These are phyloP conservation scores for Circinella minor DNA, from an alignment of 371 early-diverging fungal species.

Conservation along the genomic window DNA sequence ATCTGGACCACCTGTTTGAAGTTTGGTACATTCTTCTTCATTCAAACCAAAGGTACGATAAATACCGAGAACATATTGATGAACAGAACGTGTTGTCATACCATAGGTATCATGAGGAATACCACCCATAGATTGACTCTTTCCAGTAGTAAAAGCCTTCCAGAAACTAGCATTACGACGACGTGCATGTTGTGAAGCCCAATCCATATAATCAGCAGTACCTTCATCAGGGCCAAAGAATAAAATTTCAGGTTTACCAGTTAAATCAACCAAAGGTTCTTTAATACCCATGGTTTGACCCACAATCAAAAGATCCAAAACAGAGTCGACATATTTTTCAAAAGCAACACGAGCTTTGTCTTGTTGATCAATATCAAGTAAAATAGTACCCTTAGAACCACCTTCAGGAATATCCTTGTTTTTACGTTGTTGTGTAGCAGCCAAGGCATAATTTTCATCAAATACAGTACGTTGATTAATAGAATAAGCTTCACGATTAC, in stretches of 20 bases:
- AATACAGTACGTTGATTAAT: constrained; percentile 96
- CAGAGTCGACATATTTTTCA: constrained; percentile 97
- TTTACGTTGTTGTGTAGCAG: constrained; percentile 97
- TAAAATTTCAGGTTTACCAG: constrained; percentile 92
- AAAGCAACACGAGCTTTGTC: constrained; percentile 96
- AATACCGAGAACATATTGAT: constrained; percentile 97
- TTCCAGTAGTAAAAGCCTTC: constrained; percentile 99
- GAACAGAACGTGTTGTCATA: constrained; percentile 98
- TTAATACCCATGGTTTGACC: constrained; percentile 96
- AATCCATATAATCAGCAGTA: constrained; percentile 98
- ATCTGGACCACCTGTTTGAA: constrained; percentile 98
- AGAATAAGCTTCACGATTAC: constrained; percentile 94
- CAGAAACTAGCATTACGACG: constrained; percentile 92
- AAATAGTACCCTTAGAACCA: constrained; percentile 97
- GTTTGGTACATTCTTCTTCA: constrained; percentile 80
- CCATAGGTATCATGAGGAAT: constrained; percentile 98
- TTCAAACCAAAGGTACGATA: constrained; percentile 86
- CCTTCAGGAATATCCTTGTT: constrained; percentile 99
- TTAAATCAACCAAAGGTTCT: constrained; percentile 91
- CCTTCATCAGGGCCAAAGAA: constrained; percentile 99
- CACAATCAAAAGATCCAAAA: constrained; percentile 90
- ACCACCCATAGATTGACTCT: constrained; percentile 94
- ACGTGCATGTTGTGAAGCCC: constrained; percentile 96
- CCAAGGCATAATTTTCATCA: constrained; percentile 97
- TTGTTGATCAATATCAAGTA: constrained; percentile 91